Conservation (phyloP, 2,329 filamentous ascomycete species). For the Colletotrichum tropicicola region DNA sequence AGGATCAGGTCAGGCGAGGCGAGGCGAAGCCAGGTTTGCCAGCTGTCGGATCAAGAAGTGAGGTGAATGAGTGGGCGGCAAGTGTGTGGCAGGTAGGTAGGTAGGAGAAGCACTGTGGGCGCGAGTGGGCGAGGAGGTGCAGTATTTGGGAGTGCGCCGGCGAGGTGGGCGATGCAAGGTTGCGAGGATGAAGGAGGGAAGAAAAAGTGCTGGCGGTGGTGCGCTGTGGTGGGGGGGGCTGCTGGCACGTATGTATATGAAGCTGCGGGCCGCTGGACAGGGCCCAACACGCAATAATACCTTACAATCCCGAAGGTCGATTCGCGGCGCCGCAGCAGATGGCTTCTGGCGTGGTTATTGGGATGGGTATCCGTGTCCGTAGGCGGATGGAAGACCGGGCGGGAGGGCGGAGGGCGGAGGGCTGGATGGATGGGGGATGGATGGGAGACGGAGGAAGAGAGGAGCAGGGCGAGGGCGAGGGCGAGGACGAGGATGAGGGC, state of each 20-base stretch:
- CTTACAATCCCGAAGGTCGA: slow-evolving; percentile 6
- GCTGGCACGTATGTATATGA: slow-evolving; percentile 26
- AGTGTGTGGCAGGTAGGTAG: neutral
- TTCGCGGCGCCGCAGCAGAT: too few species aligned
- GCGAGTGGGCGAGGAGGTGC: neutral
- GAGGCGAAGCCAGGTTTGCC: neutral
- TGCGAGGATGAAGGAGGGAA: neutral
- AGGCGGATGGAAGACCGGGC: too few species aligned
- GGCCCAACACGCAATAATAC: slow-evolving; percentile 2
- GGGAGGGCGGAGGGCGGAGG: neutral
- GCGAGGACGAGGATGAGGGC: neutral
- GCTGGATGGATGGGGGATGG: neutral
- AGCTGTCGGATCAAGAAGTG: neutral
- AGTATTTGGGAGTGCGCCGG: neutral
- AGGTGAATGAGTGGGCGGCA: neutral
- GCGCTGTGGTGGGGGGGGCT: neutral
- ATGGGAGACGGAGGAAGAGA: slow-evolving; percentile 1
- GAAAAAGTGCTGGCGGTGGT: slow-evolving; percentile 4
- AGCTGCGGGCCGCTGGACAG: slow-evolving; percentile 1
- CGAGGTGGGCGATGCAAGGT: neutral
- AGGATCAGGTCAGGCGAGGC: slow-evolving; percentile 13
- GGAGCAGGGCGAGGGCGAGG: neutral
- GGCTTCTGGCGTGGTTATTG: too few species aligned
- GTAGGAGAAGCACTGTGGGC: too few species aligned
- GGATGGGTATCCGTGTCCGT: too few species aligned